Conservation (phyloP, 352 stramenopile species). For the Globisporangium solare region DNA sequence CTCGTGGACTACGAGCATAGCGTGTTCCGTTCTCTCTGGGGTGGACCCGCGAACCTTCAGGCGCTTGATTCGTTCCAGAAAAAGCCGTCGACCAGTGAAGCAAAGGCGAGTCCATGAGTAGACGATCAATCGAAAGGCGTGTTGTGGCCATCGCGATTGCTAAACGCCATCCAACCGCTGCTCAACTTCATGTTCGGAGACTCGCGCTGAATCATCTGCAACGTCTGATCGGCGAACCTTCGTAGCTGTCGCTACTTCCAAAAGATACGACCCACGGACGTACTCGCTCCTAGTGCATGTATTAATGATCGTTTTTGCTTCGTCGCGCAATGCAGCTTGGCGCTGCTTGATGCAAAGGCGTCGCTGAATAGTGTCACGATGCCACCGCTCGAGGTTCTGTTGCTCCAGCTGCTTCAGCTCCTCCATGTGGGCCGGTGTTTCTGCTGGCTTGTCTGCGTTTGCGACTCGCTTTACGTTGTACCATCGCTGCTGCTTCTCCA, state of each 20-base stretch:
- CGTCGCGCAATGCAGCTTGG: constrained; percentile 19
- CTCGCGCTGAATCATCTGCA: not conserved
- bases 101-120: not conserved
- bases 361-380: not conserved
- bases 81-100: constrained; percentile 14
- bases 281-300: constrained; percentile 22
- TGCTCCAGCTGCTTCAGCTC: constrained; percentile 13
- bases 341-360: constrained; percentile 7
- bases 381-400: not conserved
- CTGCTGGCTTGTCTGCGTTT: constrained; percentile 1
- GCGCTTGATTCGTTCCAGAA: constrained; percentile 55
- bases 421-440: constrained; percentile 16
- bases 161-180: no score
- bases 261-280: constrained; percentile 39
- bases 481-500: constrained; percentile 30
- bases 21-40: constrained; percentile 70
- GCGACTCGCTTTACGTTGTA: constrained; percentile 20
- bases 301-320: constrained; percentile 24
- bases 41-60: constrained; percentile 66
- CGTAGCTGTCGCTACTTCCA: constrained; percentile 16
- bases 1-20: constrained; percentile 57
- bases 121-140: not conserved
- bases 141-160: no score
- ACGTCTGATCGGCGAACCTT: not conserved
- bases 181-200: not conserved